Conservation (phyloP, 1,139 yeast genomes). For the Debaryomyces fabryi region DNA sequence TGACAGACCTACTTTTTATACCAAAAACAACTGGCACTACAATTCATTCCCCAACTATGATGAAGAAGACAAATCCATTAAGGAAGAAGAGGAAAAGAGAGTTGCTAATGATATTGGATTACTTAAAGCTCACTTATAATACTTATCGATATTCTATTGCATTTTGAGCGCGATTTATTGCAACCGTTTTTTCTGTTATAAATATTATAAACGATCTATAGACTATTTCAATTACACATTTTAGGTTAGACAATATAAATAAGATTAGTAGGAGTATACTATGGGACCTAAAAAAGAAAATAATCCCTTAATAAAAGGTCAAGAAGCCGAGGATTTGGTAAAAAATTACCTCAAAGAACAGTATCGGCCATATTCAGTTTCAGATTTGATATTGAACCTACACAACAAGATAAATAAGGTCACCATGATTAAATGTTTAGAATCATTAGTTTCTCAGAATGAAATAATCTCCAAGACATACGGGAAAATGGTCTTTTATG, state of each 20-base stretch:
- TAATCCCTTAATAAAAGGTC: conserved; percentile 5
- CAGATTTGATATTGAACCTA: conserved; percentile 39
- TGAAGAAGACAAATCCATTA: conserved; percentile 15
- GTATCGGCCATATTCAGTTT: conserved; percentile 41
- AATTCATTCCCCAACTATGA: conserved; percentile 19
- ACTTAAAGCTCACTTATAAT: not conserved
- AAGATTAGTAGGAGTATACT: not conserved
- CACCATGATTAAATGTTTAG: conserved; percentile 28
- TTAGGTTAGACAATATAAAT: not conserved
- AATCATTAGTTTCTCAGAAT: conserved; percentile 25
- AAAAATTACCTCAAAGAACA: conserved; percentile 32
- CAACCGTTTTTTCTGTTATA: conserved; percentile 3
- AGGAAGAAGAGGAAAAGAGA: conserved; percentile 18
- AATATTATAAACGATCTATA: not conserved
- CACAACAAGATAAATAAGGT: conserved; percentile 33
- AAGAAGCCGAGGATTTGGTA: conserved; percentile 15
- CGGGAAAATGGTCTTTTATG: conserved; percentile 39
- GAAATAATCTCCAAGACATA: conserved; percentile 32
- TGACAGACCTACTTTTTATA: conserved; percentile 26
- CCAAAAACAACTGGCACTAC: conserved; percentile 23
- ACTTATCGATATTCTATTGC: not conserved
- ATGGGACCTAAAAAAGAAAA: conserved; percentile 11
- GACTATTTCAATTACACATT: not conserved
- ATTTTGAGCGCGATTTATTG: conserved; percentile 5
- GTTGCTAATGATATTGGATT: not conserved